Base-by-base conservation (phyloP, 2,329 filamentous ascomycete genomes). In the Stagonosporopsis cucurbitacearum region DNA sequence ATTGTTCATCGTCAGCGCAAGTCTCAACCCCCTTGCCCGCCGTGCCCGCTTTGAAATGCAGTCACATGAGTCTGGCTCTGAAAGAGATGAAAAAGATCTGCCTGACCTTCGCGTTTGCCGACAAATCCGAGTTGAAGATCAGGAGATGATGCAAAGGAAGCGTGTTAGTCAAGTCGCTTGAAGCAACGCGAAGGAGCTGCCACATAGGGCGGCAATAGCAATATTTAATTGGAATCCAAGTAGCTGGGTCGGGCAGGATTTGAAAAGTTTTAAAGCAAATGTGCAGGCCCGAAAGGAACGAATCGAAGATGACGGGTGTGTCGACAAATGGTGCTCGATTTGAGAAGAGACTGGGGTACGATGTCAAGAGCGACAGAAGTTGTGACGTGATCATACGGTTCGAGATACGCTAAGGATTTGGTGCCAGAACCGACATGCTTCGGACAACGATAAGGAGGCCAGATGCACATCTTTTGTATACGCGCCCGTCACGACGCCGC, bases 1-100 rank as follows among this genome's bases (percentile, higher is more conserved):
- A 15, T 19, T 33, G 48, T 12, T 48, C 33, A 43, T 42, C 30
- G 22, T 20, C 20, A 41, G 20, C 28, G 26, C 36, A 32, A 43
- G 37, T 36, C 30, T 26, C 36, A 33, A 45, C 23, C 33, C 44
- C 23, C 33, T 49, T n/a, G n/a, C n/a, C n/a, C n/a, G n/a, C n/a
- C n/a, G n/a, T n/a, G 33, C 48, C 43, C 44, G 49, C 54, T 57
- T 52, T 13, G 36, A 22, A 28, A 41, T 19, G 26, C 49, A 33
- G 39, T 53, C 54, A 57, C 53, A 49, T 57, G 54, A 57, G 19
- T 45, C 25, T 36, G 22, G 39, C 40, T 36, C 33, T 44, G 26
- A 22, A 22, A 9, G 28, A 11, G 28, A 6, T 2, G 11, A 15
- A 15, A 33, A n/a, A 5, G 11, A n/a, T 33, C 12, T 41, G 48